Base-by-base conservation (phyloP, 441 rosid species). In the Francoa sonchifolia region DNA sequence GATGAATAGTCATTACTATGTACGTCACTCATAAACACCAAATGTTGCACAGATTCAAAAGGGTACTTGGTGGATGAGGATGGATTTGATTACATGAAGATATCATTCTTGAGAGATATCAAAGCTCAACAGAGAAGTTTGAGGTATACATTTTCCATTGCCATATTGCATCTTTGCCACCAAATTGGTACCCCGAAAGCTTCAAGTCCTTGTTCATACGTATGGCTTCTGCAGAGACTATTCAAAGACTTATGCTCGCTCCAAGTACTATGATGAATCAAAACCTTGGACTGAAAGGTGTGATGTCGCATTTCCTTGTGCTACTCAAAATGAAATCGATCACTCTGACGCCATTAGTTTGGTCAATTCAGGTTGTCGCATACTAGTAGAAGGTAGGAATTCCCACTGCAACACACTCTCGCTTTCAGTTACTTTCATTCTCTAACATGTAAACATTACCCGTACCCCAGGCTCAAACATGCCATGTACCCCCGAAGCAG, bases 11-110 rank as follows among this genome's bases (percentile, higher is more conserved):
- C n/a, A n/a, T n/a, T n/a, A n/a, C n/a, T n/a, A n/a, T n/a, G n/a
- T n/a, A n/a, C n/a, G n/a, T n/a, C n/a, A n/a, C n/a, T n/a, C n/a
- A n/a, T n/a, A n/a, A n/a, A n/a, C 15, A 37, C 15, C 11, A 38
- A 52, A 51, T 47, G 40, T 57, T 63, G 53, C 6, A 31, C 80
- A 90, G 99, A 90, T 66, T 73, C 99, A 39, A 90, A 77, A 46
- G 99, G 99, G 50, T 90, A 78, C 58, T 75, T 86, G 67, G 90
- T 90, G 67, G 99, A 90, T 36, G 99, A 90, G 47, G 99, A 90
- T 13, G 99, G 99, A 39, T 83, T 90, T 48, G 99, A 90, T 68
- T 86, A 74, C 61, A 62, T 82, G 86, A 90, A 90, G 69, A 81
- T 90, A 63, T 71, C 95, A 37, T 76, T 86, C 63, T 62, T 90